These are phyloP conservation scores for Deinandra increscens DNA, from an alignment of 129 eudicot genomes.

Conservation along the genomic window DNA sequence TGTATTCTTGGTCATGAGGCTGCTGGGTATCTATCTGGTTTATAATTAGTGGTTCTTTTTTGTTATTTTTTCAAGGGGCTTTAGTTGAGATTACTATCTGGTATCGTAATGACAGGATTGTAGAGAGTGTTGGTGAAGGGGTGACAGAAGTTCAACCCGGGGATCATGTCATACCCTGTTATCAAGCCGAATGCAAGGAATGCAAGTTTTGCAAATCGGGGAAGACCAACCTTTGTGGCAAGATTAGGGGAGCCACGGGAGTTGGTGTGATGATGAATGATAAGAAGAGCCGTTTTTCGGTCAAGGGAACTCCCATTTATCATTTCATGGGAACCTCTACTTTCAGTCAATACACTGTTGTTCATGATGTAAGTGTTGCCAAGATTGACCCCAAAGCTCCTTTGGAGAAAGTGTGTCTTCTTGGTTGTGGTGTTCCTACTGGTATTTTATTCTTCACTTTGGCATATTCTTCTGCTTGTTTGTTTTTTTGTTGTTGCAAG, in stretches of 20 bases:
- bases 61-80: neutral
- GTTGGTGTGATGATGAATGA: slow-evolving; percentile 97
- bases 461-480: slow-evolving; percentile 1
- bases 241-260: slow-evolving; percentile 96
- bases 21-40: slow-evolving; percentile 66
- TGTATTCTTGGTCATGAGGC: slow-evolving; percentile 99
- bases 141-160: slow-evolving; percentile 96
- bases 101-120: slow-evolving; percentile 39
- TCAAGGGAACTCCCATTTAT: slow-evolving; percentile 88
- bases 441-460: slow-evolving; percentile 37
- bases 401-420: slow-evolving; percentile 92
- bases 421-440: slow-evolving; percentile 95
- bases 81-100: neutral
- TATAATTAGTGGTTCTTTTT: neutral
- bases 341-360: slow-evolving; percentile 97
- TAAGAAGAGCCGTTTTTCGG: slow-evolving; percentile 89
- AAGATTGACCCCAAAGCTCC: slow-evolving; percentile 92
- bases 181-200: slow-evolving; percentile 96
- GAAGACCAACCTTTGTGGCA: slow-evolving; percentile 98
- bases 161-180: slow-evolving; percentile 99
- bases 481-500: neutral
- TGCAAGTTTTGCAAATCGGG: slow-evolving; percentile 98
- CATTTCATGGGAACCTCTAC: slow-evolving; percentile 99
- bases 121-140: slow-evolving; percentile 99
- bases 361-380: slow-evolving; percentile 98